Conservation (phyloP, 2,329 filamentous ascomycete species). For the Cladosporium colombiae region DNA sequence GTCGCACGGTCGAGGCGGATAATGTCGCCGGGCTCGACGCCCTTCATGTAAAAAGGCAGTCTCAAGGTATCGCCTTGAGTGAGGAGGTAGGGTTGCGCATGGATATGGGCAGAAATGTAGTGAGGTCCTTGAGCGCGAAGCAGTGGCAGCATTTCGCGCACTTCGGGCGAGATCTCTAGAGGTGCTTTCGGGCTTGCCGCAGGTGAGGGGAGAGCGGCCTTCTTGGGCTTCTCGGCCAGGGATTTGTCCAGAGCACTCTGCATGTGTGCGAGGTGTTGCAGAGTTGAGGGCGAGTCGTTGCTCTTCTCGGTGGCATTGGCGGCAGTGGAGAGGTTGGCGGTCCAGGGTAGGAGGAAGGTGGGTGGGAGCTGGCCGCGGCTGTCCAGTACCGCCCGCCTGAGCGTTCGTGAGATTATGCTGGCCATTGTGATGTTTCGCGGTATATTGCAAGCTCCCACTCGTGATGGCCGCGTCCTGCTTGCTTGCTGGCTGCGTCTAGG, state of each 20-base stretch:
- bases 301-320: conserved; percentile 34
- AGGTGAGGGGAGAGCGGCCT: conserved; percentile 31
- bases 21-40: conserved; percentile 71
- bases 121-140: conserved; percentile 71
- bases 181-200: conserved; percentile 16
- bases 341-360: conserved; percentile 55
- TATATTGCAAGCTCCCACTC: background rate
- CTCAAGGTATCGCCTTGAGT: conserved; percentile 57
- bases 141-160: conserved; percentile 66
- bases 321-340: conserved; percentile 47
- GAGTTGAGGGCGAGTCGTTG: conserved; percentile 38
- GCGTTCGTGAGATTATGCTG: conserved; percentile 51
- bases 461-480: conserved; percentile 3
- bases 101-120: conserved; percentile 79
- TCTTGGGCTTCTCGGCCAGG: background rate
- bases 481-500: background rate
- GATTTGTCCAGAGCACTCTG: conserved; percentile 3
- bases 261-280: conserved; percentile 7
- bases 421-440: conserved; percentile 20
- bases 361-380: conserved; percentile 55
- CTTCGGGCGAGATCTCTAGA: conserved; percentile 34
- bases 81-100: conserved; percentile 77
- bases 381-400: conserved; percentile 66
- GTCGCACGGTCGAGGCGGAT: conserved; percentile 85
- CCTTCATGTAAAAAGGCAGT: conserved; percentile 52